Conservation (phyloP, 139 green algal species). For the Spirogloea muscicola region DNA sequence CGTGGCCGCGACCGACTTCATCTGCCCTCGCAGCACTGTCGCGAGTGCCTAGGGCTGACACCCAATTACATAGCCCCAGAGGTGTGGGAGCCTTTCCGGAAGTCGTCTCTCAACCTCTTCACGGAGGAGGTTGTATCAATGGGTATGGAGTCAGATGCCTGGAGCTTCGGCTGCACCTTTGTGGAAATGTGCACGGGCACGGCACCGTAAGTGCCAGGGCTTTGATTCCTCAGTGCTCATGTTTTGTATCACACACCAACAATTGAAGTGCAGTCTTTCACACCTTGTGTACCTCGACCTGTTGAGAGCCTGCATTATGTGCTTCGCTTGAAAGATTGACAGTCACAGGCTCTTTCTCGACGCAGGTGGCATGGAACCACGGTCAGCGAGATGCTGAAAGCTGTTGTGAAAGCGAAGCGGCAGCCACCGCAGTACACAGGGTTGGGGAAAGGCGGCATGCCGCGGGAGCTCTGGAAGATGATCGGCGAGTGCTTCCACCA, state of each 20-base stretch:
- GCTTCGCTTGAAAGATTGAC: too few relatives aligned
- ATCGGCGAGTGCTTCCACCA: slow-evolving; percentile 18
- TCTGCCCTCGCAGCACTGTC: slow-evolving; percentile 8
- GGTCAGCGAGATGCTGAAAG: not conserved
- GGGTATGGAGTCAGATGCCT: slow-evolving; percentile 12
- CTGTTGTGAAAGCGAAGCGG: slow-evolving; percentile 20
- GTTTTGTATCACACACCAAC: too few relatives aligned
- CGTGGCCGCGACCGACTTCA: too few relatives aligned
- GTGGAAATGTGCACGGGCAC: slow-evolving; percentile 29
- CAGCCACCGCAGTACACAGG: slow-evolving; percentile 16
- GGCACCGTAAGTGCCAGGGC: slow-evolving; percentile 3
- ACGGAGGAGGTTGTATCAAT: slow-evolving; percentile 5
- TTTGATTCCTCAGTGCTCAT: too few relatives aligned
- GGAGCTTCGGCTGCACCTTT: slow-evolving; percentile 17
- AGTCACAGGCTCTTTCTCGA: not conserved
- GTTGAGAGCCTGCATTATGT: too few relatives aligned
- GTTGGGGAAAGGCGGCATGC: slow-evolving; percentile 4
- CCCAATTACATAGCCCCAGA: slow-evolving; percentile 26
- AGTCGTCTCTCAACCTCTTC: slow-evolving; percentile 8
- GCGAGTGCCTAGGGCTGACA: slow-evolving; percentile 7
- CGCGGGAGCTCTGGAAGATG: slow-evolving; percentile 21
- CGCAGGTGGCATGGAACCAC: slow-evolving; percentile 2
- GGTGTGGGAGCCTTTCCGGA: slow-evolving; percentile 7
- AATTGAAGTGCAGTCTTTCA: too few relatives aligned
- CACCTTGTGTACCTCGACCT: too few relatives aligned